A percentile compares a stretch with the other conserved stretches of the same genome.
These are phyloP conservation scores for Ploettnerulaceae sp. DNA, from an alignment of 2,329 filamentous ascomycete species.

Conservation along the genomic window DNA sequence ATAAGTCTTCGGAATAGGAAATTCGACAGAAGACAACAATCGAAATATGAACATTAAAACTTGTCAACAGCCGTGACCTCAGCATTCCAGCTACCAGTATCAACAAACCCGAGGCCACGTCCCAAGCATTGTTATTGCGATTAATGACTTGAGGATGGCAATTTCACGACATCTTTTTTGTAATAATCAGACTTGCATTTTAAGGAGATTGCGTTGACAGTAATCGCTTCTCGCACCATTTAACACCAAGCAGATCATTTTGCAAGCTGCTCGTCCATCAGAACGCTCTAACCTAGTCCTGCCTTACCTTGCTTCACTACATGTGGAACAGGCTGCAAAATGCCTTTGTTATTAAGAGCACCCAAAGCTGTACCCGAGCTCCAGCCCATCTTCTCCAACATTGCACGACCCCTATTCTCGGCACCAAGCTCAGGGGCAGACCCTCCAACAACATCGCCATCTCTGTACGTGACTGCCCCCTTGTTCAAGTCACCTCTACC, in stretches of 20 bases:
- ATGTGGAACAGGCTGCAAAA: slow-evolving; percentile 78
- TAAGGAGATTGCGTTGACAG: too few relatives aligned
- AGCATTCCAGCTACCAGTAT: too few relatives aligned
- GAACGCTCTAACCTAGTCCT: slow-evolving; percentile 56
- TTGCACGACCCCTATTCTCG: slow-evolving; percentile 76
- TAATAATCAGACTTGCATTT: too few relatives aligned
- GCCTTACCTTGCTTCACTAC: slow-evolving; percentile 83
- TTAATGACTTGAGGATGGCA: too few relatives aligned
- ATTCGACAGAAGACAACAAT: slow-evolving; percentile 33
- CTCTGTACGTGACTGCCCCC: slow-evolving; percentile 56
- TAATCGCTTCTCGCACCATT: too few relatives aligned
- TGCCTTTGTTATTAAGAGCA: slow-evolving; percentile 77
- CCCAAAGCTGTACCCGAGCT: slow-evolving; percentile 80
- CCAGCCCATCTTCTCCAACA: slow-evolving; percentile 99
- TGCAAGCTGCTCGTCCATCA: neutral
- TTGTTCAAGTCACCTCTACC: slow-evolving; percentile 34
- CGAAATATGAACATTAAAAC: slow-evolving; percentile 28
- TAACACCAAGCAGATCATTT: too few relatives aligned
- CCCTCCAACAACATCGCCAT: slow-evolving; percentile 85
- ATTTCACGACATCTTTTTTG: too few relatives aligned
- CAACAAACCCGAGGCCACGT: too few relatives aligned
- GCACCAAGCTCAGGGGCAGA: slow-evolving; percentile 77
- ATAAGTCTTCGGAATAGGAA: slow-evolving; percentile 43
- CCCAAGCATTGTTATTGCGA: too few relatives aligned
- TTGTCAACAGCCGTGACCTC: too few relatives aligned